Conservation (phyloP, 305 asterid species). For the Striga hermonthica region DNA sequence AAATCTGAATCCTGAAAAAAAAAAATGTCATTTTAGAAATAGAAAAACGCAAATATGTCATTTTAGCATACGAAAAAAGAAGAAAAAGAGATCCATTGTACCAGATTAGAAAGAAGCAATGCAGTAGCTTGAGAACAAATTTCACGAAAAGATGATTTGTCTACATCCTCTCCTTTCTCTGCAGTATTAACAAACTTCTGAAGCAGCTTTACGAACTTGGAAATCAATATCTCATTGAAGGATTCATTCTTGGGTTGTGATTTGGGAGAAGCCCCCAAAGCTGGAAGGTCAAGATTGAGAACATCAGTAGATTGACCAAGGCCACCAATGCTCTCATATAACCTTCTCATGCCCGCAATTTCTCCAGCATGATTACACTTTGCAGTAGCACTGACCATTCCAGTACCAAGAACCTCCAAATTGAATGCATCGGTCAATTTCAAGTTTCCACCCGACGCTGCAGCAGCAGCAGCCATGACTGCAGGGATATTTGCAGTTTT, state of each 20-base stretch:
- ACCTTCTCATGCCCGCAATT: conserved; percentile 98
- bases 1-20: conserved; percentile 78
- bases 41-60: conserved; percentile 19
- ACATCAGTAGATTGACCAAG: conserved; percentile 47
- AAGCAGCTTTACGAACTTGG: conserved; percentile 75
- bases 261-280: conserved; percentile 45
- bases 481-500: conserved; percentile 86
- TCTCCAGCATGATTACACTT: conserved; percentile 99
- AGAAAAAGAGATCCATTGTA: conserved; percentile 31
- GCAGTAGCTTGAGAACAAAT: conserved; percentile 99
- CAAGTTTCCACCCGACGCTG: conserved; percentile 95
- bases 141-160: conserved; percentile 84
- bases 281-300: conserved; percentile 54
- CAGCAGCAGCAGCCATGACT: conserved; percentile 98
- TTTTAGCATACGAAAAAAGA: conserved; percentile 25
- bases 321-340: conserved; percentile 88
- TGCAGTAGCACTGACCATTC: conserved; percentile 92
- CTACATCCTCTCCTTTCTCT: conserved; percentile 88
- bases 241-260: conserved; percentile 54
- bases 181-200: conserved; percentile 81
- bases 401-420: conserved; percentile 96
- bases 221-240: conserved; percentile 76
- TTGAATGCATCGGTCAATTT: conserved; percentile 88
- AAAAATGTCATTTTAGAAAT: conserved; percentile 27
- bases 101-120: conserved; percentile 90